Base-by-base conservation (phyloP, 306 rosid genomes). In the Fragaria nilgerrensis region DNA sequence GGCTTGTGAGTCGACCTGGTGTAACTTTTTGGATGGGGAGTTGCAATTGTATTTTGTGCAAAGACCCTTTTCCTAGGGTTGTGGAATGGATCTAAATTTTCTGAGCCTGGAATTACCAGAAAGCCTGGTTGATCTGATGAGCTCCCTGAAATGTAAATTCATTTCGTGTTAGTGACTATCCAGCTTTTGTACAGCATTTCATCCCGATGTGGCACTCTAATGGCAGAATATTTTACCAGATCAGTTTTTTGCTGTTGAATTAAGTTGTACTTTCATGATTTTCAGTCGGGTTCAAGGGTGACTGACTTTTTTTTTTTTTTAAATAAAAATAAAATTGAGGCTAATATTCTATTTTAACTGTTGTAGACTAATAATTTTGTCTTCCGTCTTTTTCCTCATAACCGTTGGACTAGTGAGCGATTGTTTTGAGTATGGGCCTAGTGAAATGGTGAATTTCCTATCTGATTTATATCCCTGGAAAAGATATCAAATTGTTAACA, bases 151-250 rank as follows among this genome's bases (percentile, higher is more conserved):
- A 9, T 59, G 69, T 74, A 74, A 43, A 59, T 58, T 74, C 11
- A 19, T 27, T 17, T 23, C 3, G 17, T 13, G 15, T 37, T 17
- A 25, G 47, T 23, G 39, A 74, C 17, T 13, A 34, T 29, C 17
- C 43, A n/a, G 62, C 20, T 39, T 74, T 74, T 74, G 68, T 74
- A 25, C 41, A 23, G 41, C 23, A 64, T 17, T 34, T 64, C 39
- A 17, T 64, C 70, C 43, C 44, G 17, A 3, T 6, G 27, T 55
- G 32, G 68, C 68, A 62, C 34, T 62, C 23, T 5, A 17, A 29
- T 63, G 12, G 68, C 68, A 63, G 43, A 16, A 15, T 29, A 7
- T 16, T 14, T 29, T 63, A 63, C 7, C 43, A 29, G 39, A 29
- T 10, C 34, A 29, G 68, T 32, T 29, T 62, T 63, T 63, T 6